These are phyloP conservation scores for Yamadazyma dendronema DNA, from an alignment of 1,139 yeast genomes.

Conservation along the genomic window DNA sequence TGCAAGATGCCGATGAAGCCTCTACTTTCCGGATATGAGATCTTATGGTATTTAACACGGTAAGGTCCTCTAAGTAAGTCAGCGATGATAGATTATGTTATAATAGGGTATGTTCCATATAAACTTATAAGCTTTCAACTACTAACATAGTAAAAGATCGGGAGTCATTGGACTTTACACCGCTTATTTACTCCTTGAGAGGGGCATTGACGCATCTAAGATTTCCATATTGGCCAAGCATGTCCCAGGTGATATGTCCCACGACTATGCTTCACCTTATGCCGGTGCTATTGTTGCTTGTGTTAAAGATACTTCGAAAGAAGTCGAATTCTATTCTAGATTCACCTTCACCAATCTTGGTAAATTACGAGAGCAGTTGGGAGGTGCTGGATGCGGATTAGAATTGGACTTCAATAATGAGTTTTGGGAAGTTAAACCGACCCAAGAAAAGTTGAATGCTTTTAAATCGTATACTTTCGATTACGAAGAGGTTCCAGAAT, in stretches of 20 bases:
- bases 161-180: constrained; percentile 29
- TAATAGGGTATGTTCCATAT: neutral
- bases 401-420: constrained; percentile 13
- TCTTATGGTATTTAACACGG: no score
- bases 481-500: constrained; percentile 1
- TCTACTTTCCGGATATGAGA: no score
- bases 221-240: constrained; percentile 20
- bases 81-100: constrained; percentile 1
- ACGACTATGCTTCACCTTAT: constrained; percentile 22
- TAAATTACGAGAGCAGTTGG: constrained; percentile 13
- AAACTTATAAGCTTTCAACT: neutral
- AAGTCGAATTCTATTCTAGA: constrained; percentile 10
- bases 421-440: constrained; percentile 8
- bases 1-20: no score
- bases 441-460: constrained; percentile 7
- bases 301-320: constrained; percentile 7
- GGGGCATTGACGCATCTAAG: constrained; percentile 13
- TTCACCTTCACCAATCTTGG: constrained; percentile 18
- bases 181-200: constrained; percentile 19
- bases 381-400: constrained; percentile 16
- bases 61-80: no score
- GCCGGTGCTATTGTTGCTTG: constrained; percentile 23
- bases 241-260: constrained; percentile 23
- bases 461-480: constrained; percentile 6
- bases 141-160: constrained; percentile 11